Evolutionary conservation across 768 basidiomycete species (phyloP), one percentile per base, ranked within the genome.

Genomic region (Amanita rimosa): DNA sequence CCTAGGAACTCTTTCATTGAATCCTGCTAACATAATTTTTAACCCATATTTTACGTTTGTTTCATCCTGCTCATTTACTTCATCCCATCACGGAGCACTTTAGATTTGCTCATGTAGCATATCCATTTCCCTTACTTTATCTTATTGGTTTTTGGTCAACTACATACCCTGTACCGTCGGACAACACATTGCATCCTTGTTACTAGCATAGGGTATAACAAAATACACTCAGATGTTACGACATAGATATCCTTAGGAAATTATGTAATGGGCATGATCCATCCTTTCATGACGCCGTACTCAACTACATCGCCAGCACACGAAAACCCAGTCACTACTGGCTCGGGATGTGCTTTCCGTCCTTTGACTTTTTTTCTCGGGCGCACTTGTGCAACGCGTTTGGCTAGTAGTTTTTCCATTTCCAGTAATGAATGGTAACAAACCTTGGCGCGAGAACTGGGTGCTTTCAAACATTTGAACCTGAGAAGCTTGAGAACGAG

Each of bases 401-500:
- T 59, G 1, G 69, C 67, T 9, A 90, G 62, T 64, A 83, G 67
- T 29, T 58, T 62, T 57, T 89, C 84, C 51, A 86, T 67, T 57
- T 86, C 81, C 16, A 77, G 53, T 38, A 90, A 71, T 56, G 78
- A 80, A 43, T 79, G 72, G 53, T 85, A 83, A 59, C 85, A 87
- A 44, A 79, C 76, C 48, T 68, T 75, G 35, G 14, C n/a, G 6
- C 48, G 48, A 24, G 31, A 4, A 17, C 31, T 19, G 34, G 85
- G 81, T 33, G 70, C 65, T 53, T 76, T 80, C 24, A 94, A 66
- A 36, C 75, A 74, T 62, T 92, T 92, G 29, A 70, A 70, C 21
- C 76, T 66, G 2, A 94, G 66, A 21, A 94, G 72, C 64, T 92
- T 91, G 45, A 65, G 62, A n/a, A 68, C 62, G 46, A 96, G 70